phyloP scores from a whole-genome alignment of 73 alveolate genomes.

The Paramecium caudatum region DNA sequence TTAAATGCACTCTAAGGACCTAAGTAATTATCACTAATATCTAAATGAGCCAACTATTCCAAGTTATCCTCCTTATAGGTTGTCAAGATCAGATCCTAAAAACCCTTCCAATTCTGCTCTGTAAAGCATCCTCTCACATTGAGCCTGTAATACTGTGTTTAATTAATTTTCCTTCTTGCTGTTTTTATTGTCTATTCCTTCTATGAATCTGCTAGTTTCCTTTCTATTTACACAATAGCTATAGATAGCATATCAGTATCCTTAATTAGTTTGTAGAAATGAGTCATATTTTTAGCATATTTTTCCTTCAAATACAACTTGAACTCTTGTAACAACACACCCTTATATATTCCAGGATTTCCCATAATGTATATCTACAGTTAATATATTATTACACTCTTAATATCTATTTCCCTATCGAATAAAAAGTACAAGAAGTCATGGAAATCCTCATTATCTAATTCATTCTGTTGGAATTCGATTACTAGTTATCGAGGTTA shows the following conservation, averaged over 20 bases:
- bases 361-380: conserved; percentile 11
- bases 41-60: conserved; percentile 11
- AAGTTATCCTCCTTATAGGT: conserved; percentile 51
- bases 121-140: background rate
- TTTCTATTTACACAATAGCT: background rate
- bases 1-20: conserved; percentile 4
- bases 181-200: background rate
- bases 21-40: background rate
- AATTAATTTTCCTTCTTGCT: background rate
- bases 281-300: background rate
- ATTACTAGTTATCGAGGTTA: background rate
- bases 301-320: background rate
- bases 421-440: conserved; percentile 16
- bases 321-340: background rate
- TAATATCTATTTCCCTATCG: conserved; percentile 10
- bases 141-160: conserved; percentile 27
- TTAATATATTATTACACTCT: background rate
- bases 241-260: background rate
- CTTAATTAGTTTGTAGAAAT: conserved; percentile 10
- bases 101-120: conserved; percentile 26
- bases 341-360: conserved; percentile 58
- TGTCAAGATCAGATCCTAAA: background rate
- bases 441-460: conserved; percentile 30
- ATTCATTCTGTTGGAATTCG: conserved; percentile 54
- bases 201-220: background rate